Percentiles rank a stretch among this genome's conserved stretches.
Evolutionary conservation across 768 basidiomycete genomes (phyloP).

Genomic region (Suillus placidus): DNA sequence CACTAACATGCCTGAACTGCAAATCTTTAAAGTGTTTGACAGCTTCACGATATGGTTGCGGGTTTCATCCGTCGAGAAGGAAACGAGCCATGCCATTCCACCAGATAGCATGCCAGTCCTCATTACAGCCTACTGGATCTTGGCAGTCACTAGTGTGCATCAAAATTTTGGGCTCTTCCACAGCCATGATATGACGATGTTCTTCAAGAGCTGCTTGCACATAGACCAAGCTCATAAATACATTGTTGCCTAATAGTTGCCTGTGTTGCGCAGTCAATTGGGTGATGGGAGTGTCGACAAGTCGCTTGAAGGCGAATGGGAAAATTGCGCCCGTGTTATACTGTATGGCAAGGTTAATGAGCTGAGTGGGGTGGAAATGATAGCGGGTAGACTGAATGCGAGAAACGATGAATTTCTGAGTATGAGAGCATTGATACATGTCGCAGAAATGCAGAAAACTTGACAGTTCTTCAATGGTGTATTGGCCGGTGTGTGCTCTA

Average conservation of each 20-base stretch:
- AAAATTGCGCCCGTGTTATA: conserved; percentile 2
- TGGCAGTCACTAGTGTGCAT: conserved; percentile 9
- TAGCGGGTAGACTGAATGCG: not conserved
- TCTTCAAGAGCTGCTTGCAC: conserved; percentile 5
- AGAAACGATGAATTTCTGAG: not conserved
- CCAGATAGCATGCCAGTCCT: conserved; percentile 26
- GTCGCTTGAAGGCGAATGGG: not conserved
- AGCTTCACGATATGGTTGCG: conserved; percentile 18
- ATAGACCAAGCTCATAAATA: not conserved
- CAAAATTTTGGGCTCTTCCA: conserved; percentile 8
- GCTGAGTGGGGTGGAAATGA: conserved; percentile 8
- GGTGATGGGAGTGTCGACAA: conserved; percentile 6
- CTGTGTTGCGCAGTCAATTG: not conserved
- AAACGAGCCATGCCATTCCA: conserved; percentile 27
- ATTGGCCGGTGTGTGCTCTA: not conserved
- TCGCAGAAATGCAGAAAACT: not conserved
- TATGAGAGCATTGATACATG: not conserved
- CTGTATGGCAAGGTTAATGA: conserved; percentile 3
- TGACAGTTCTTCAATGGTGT: not conserved
- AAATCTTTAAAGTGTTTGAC: conserved; percentile 17
- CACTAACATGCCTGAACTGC: conserved; percentile 20
- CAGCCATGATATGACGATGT: conserved; percentile 12
- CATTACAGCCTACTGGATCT: conserved; percentile 11
- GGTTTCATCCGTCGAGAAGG: conserved; percentile 22
- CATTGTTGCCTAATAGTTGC: not conserved